Percentiles rank a stretch among this genome's conserved stretches.
Evolutionary conservation across 1,284 basidiomycete species (phyloP).

Genomic region (Golubevia sp.): DNA sequence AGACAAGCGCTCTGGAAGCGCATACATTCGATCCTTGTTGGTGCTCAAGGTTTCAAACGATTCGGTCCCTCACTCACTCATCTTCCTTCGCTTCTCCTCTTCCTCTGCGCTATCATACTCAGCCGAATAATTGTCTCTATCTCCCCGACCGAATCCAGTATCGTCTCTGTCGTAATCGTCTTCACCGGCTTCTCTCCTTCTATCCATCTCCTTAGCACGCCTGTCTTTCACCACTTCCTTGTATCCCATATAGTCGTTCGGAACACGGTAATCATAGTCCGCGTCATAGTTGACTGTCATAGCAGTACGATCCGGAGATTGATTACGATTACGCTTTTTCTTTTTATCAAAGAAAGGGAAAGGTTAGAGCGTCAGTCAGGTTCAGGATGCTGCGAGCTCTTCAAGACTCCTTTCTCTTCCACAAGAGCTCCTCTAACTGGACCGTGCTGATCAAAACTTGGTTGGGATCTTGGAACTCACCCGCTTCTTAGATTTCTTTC

Average conservation of each 20-base stretch:
- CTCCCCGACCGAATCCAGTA: not conserved
- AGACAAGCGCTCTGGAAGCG: too few species aligned
- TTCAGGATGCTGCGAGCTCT: not conserved
- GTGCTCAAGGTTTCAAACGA: not conserved
- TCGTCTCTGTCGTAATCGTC: conserved; percentile 8
- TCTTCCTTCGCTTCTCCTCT: conserved; percentile 7
- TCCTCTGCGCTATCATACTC: conserved; percentile 12
- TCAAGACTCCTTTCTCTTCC: too few species aligned
- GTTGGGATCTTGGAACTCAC: conserved; percentile 18
- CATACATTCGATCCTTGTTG: too few species aligned
- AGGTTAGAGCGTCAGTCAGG: not conserved
- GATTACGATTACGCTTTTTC: conserved; percentile 22
- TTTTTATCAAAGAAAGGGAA: conserved; percentile 5
- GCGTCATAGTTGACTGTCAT: conserved; percentile 24
- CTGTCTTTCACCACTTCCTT: conserved; percentile 31
- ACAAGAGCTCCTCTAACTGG: too few species aligned
- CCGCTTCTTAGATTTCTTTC: conserved; percentile 23
- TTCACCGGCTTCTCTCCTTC: not conserved
- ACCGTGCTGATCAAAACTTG: not conserved
- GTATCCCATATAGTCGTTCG: conserved; percentile 48
- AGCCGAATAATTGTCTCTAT: not conserved
- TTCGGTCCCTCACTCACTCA: not conserved
- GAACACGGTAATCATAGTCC: conserved; percentile 47
- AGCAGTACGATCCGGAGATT: conserved; percentile 15
- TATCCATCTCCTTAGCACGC: conserved; percentile 11